Evolutionary conservation across 352 stramenopile species (phyloP).

Genomic region (Peronosclerospora sorghi): DNA sequence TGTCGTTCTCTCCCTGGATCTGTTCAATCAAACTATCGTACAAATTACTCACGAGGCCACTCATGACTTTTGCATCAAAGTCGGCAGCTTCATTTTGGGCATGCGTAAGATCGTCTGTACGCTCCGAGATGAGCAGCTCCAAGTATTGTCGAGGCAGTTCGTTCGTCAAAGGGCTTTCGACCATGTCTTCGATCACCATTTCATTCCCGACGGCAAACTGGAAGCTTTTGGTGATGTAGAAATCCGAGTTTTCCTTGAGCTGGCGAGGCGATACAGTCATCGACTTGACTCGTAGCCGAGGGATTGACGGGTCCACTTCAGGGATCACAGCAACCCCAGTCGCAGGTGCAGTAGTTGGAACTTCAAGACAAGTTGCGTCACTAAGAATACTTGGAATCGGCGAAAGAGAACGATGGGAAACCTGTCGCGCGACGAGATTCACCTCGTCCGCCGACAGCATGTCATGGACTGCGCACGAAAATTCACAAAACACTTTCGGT

Average conservation of each 20-base stretch:
- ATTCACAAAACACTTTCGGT: conserved; percentile 72
- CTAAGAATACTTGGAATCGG: conserved; percentile 20
- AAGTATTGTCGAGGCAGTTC: conserved; percentile 72
- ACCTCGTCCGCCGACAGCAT: conserved; percentile 46
- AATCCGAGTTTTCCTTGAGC: conserved; percentile 63
- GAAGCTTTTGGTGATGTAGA: conserved; percentile 74
- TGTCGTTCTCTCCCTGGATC: conserved; percentile 72
- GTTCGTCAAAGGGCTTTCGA: conserved; percentile 70
- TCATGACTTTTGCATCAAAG: conserved; percentile 61
- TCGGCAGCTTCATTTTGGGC: conserved; percentile 37
- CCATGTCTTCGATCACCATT: conserved; percentile 78
- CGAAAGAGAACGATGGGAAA: conserved; percentile 32
- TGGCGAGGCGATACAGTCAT: conserved; percentile 66
- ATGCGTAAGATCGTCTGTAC: conserved; percentile 34
- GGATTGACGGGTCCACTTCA: conserved; percentile 18
- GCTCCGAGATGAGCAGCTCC: conserved; percentile 47
- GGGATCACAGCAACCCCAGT: conserved; percentile 1
- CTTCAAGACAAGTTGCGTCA: conserved; percentile 20
- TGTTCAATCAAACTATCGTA: conserved; percentile 84
- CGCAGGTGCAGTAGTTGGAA: conserved; percentile 11
- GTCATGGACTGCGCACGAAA: conserved; percentile 52
- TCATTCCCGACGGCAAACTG: conserved; percentile 61
- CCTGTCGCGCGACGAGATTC: conserved; percentile 42
- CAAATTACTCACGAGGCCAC: conserved; percentile 38
- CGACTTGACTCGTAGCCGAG: conserved; percentile 50